A percentile compares a stretch with the other conserved stretches of the same genome.
Evolutionary conservation across 2,329 filamentous ascomycete genomes (phyloP).

Genomic region (Hypomyces rosellus): DNA sequence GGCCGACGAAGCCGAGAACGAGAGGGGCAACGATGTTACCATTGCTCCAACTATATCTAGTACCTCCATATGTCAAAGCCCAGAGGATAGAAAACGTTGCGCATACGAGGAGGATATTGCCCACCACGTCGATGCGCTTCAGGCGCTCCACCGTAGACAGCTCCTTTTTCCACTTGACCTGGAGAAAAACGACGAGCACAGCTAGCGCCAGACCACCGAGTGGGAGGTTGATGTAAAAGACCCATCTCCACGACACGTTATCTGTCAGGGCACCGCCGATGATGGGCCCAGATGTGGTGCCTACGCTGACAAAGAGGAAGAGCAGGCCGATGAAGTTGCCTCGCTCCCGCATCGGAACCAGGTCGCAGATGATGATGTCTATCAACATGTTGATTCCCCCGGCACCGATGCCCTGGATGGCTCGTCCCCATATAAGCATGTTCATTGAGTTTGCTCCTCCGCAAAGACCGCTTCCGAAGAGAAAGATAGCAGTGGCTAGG

Average conservation of each 20-base stretch:
- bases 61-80: slow-evolving; percentile 35
- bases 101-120: slow-evolving; percentile 32
- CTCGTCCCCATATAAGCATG: slow-evolving; percentile 42
- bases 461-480: slow-evolving; percentile 43
- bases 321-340: slow-evolving; percentile 32
- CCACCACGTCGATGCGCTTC: slow-evolving; percentile 34
- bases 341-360: slow-evolving; percentile 41
- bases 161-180: slow-evolving; percentile 22
- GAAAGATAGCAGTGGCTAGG: slow-evolving; percentile 35
- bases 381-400: slow-evolving; percentile 28
- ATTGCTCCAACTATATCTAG: slow-evolving; percentile 33
- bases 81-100: slow-evolving; percentile 23
- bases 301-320: slow-evolving; percentile 23
- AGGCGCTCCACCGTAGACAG: background rate
- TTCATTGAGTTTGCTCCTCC: slow-evolving; percentile 36
- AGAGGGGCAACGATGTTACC: slow-evolving; percentile 33
- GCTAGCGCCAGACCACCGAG: slow-evolving; percentile 24
- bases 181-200: slow-evolving; percentile 27
- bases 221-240: slow-evolving; percentile 37
- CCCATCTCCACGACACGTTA: slow-evolving; percentile 35
- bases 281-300: slow-evolving; percentile 24
- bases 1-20: slow-evolving; percentile 29
- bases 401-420: slow-evolving; percentile 40
- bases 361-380: slow-evolving; percentile 30
- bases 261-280: slow-evolving; percentile 18